Percentiles rank a stretch among this genome's conserved stretches.
Conservation (phyloP, 2,329 filamentous ascomycete species). For the Penicillium sp. region DNA sequence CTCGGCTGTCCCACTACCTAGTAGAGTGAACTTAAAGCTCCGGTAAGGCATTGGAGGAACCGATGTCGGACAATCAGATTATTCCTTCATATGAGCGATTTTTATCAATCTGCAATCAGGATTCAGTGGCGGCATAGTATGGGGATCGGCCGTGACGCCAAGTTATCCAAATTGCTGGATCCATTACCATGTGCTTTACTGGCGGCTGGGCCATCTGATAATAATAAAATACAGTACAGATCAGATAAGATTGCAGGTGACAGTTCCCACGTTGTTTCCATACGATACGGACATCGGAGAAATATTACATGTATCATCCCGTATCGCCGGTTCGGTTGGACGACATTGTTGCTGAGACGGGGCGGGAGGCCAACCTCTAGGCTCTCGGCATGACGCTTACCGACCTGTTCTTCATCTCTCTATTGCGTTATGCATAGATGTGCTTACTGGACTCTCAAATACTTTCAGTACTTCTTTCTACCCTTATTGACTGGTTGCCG, state of each 20-base stretch:
- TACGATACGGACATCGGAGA: background rate
- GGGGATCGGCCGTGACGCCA: background rate
- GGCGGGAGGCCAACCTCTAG: too few relatives aligned
- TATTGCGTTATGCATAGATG: too few relatives aligned
- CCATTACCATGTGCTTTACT: too few relatives aligned
- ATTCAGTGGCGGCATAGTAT: background rate
- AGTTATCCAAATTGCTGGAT: background rate
- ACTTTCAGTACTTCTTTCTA: too few relatives aligned
- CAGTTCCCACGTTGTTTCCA: background rate
- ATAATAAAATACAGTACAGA: background rate
- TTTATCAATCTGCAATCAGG: too few relatives aligned
- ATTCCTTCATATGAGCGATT: background rate
- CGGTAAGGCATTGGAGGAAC: background rate
- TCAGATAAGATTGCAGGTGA: slow-evolving; percentile 9
- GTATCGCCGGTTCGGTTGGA: background rate
- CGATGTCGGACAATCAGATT: background rate
- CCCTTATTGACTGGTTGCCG: too few relatives aligned
- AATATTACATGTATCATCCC: background rate
- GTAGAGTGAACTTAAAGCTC: too few relatives aligned
- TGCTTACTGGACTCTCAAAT: too few relatives aligned
- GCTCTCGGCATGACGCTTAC: too few relatives aligned
- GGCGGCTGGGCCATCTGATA: slow-evolving; percentile 11
- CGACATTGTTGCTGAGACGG: too few relatives aligned
- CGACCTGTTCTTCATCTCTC: too few relatives aligned
- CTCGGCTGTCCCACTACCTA: background rate